Evolutionary conservation across 2,329 filamentous ascomycete genomes (phyloP).

Genomic region (Corinectria fuckeliana): DNA sequence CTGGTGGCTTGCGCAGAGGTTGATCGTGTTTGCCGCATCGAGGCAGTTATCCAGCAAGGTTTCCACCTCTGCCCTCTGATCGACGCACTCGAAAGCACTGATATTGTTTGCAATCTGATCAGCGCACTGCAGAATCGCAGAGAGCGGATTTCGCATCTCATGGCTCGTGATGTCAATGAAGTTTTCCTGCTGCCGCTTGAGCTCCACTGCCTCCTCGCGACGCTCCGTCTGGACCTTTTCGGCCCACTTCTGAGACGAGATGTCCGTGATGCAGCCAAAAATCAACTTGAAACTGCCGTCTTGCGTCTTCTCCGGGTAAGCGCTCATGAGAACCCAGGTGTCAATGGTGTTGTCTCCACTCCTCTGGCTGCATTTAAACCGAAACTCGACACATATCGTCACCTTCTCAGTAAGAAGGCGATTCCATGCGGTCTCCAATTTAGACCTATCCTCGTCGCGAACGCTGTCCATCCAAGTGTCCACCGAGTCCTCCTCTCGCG

Average conservation of each 20-base stretch:
- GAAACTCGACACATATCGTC: conserved; percentile 74
- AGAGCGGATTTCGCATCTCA: conserved; percentile 79
- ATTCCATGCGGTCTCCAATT: conserved; percentile 67
- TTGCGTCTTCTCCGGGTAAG: conserved; percentile 73
- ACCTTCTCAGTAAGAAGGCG: conserved; percentile 66
- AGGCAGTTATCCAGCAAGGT: conserved; percentile 62
- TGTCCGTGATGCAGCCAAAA: conserved; percentile 84
- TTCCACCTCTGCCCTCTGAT: conserved; percentile 53
- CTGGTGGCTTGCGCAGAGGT: conserved; percentile 79
- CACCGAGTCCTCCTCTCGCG: conserved; percentile 62
- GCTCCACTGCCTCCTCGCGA: conserved; percentile 80
- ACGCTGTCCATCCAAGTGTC: conserved; percentile 77
- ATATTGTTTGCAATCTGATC: conserved; percentile 71
- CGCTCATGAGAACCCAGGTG: conserved; percentile 80
- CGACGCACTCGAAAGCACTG: conserved; percentile 47
- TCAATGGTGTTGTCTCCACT: conserved; percentile 66
- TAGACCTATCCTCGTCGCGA: conserved; percentile 67
- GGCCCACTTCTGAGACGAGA: conserved; percentile 84
- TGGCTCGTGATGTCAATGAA: conserved; percentile 79
- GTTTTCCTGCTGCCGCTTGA: conserved; percentile 75
- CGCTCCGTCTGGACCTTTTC: conserved; percentile 80
- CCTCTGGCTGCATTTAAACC: conserved; percentile 73
- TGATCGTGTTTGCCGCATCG: conserved; percentile 82
- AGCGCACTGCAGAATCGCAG: conserved; percentile 76
- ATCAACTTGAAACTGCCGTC: conserved; percentile 73